Conservation (phyloP, 331 rosid genomes). For the Stylosanthes scabra region DNA sequence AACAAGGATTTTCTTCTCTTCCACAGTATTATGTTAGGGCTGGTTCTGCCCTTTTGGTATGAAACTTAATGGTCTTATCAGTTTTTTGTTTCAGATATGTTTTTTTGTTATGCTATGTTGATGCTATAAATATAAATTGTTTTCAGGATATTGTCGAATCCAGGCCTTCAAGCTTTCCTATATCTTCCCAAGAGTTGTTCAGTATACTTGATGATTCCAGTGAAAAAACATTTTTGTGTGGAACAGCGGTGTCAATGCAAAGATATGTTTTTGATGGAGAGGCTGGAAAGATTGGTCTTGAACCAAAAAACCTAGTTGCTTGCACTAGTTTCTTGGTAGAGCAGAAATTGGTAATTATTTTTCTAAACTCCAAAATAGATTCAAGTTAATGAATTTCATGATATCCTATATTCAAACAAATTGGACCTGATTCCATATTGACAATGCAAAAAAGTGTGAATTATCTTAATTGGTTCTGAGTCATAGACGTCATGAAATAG, state of each 20-base stretch:
- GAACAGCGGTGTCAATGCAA: slow-evolving; percentile 78
- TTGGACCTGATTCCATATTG: slow-evolving; percentile 8
- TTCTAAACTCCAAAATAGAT: slow-evolving; percentile 8
- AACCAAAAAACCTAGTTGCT: slow-evolving; percentile 83
- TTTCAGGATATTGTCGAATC: slow-evolving; percentile 88
- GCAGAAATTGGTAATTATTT: slow-evolving; percentile 74
- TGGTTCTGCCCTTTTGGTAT: slow-evolving; percentile 90
- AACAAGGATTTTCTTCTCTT: slow-evolving; percentile 70
- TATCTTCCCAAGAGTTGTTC: slow-evolving; percentile 80
- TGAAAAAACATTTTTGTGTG: slow-evolving; percentile 81
- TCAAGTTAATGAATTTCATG: not conserved
- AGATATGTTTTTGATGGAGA: slow-evolving; percentile 85
- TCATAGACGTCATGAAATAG: slow-evolving; percentile 34
- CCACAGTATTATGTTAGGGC: slow-evolving; percentile 86
- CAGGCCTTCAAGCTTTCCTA: slow-evolving; percentile 64
- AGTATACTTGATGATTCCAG: slow-evolving; percentile 88
- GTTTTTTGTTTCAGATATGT: not conserved
- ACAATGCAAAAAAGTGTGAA: not conserved
- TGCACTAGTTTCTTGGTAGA: slow-evolving; percentile 91
- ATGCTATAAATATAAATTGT: slow-evolving; percentile 27
- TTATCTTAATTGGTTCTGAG: slow-evolving; percentile 10
- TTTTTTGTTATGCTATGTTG: slow-evolving; percentile 22
- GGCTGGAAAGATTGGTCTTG: slow-evolving; percentile 83
- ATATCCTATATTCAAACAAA: slow-evolving; percentile 12
- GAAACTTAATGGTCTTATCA: slow-evolving; percentile 36